Base-by-base conservation (phyloP, 768 basidiomycete genomes). In the Calocybe indica region DNA sequence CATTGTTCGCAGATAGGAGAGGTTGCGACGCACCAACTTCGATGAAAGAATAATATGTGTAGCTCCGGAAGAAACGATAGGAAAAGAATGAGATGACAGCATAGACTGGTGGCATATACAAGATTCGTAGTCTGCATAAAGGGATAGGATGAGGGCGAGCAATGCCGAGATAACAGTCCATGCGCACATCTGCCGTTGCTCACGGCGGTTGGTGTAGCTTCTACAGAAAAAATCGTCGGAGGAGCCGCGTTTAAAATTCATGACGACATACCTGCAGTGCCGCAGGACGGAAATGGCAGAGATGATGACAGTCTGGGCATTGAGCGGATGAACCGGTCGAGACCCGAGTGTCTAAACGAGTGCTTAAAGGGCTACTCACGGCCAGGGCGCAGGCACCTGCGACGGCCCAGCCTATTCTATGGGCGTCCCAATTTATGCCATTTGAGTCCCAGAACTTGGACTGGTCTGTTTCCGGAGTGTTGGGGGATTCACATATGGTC, bases 71-170 rank as follows among this genome's bases (percentile, higher is more conserved):
- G 67, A 69, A 93, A 1, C 91, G 80, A 57, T 89, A 94, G 28
- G 87, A 88, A 55, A 88, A 78, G 69, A 93, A 94, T 1, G 88
- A 89, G 42, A 93, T 79, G 52, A 92, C 67, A 28, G 83, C 84
- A 61, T 87, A 92, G 37, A 92, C 73, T 1, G 82, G 78, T 2
- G 90, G 89, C 88, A 92, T 88, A 56, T 88, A 89, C 52, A 92
- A 58, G 40, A 92, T 80, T 49, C 89, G 81, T n/a, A 90, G 56
- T 49, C 85, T 88, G 58, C 10, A 28, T 43, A 31, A 35, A 36
- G n/a, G 6, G 30, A 49, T 15, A 54, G 33, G 43, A 33, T 37
- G 9, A 39, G 44, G 36, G 13, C 7, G 41, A 40, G 36, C 13
- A 29, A 2, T 31, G 41, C 35, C 22, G 32, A 39, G 15, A 22